A percentile compares a stretch with the other conserved stretches of the same genome.
Evolutionary conservation across 352 stramenopile species (phyloP).

Genomic region (Phytophthora boehmeriae): DNA sequence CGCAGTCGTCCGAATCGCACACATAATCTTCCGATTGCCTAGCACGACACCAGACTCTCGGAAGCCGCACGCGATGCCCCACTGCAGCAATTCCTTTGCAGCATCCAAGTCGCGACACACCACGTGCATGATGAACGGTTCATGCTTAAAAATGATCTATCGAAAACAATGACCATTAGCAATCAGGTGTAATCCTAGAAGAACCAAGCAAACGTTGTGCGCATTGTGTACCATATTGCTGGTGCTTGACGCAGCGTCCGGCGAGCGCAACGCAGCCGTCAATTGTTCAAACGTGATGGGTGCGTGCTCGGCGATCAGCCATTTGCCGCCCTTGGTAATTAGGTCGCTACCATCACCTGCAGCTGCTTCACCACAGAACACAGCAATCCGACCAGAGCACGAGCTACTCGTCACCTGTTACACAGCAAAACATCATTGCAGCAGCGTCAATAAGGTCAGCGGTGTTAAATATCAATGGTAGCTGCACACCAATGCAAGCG

Average conservation of each 20-base stretch:
- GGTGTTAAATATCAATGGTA: conserved; percentile 1
- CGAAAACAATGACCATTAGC: not conserved
- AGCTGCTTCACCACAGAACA: conserved; percentile 75
- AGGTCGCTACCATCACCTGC: conserved; percentile 42
- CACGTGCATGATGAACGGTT: conserved; percentile 94
- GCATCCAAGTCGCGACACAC: conserved; percentile 79
- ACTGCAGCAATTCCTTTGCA: conserved; percentile 84
- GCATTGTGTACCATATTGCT: conserved; percentile 71
- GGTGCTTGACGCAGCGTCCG: conserved; percentile 32
- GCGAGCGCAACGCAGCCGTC: conserved; percentile 42
- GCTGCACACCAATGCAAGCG: conserved; percentile 10
- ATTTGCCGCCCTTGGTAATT: conserved; percentile 91
- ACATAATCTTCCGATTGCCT: conserved; percentile 90
- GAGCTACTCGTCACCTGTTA: conserved; percentile 89
- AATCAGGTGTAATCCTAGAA: not conserved
- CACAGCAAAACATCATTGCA: conserved; percentile 1
- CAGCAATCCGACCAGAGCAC: conserved; percentile 89
- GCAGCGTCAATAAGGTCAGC: not conserved
- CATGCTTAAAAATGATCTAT: conserved; percentile 89
- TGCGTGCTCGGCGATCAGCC: conserved; percentile 85
- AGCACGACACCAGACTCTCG: conserved; percentile 90
- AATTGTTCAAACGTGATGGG: conserved; percentile 79
- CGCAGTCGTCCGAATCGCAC: conserved; percentile 88
- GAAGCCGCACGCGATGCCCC: conserved; percentile 83
- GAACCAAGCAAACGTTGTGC: not conserved